Conservation (phyloP, 768 basidiomycete species). For the Leucosporidium scottii region DNA sequence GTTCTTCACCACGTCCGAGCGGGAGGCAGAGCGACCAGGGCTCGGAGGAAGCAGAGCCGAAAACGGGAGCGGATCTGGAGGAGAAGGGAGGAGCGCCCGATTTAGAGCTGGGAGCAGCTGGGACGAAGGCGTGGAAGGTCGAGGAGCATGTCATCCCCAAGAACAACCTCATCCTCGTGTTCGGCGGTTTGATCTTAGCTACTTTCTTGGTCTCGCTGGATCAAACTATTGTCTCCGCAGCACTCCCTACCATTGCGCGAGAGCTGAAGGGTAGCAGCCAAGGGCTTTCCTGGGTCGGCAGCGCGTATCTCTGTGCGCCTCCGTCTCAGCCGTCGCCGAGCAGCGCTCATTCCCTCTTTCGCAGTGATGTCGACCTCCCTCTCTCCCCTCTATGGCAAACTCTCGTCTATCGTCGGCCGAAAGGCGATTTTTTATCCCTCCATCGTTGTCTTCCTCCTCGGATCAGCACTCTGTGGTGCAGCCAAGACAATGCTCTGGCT, state of each 20-base stretch:
- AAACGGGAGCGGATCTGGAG: too few relatives aligned
- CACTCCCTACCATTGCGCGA: not conserved
- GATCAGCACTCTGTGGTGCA: slow-evolving; percentile 18
- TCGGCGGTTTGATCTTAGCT: not conserved
- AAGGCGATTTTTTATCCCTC: slow-evolving; percentile 21
- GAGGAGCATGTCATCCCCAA: slow-evolving; percentile 17
- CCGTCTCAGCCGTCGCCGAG: not conserved
- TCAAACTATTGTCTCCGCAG: not conserved
- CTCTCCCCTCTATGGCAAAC: slow-evolving; percentile 68
- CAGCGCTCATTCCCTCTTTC: slow-evolving; percentile 48
- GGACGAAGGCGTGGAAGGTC: too few relatives aligned
- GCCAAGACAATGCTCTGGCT: slow-evolving; percentile 27
- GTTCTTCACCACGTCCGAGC: too few relatives aligned
- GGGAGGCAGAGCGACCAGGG: too few relatives aligned
- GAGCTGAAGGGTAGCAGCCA: not conserved
- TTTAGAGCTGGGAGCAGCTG: too few relatives aligned
- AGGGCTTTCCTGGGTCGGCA: not conserved
- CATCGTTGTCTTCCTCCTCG: slow-evolving; percentile 27
- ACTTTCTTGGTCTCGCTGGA: not conserved
- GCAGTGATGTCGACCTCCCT: slow-evolving; percentile 54
- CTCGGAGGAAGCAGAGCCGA: too few relatives aligned
- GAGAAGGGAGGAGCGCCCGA: too few relatives aligned
- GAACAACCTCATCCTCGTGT: slow-evolving; percentile 19
- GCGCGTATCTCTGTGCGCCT: not conserved
- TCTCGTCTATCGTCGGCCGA: slow-evolving; percentile 55